Percentiles rank a stretch among this genome's conserved stretches.
Conservation (phyloP, 148 eudicot genomes). For the Nepenthes gracilis region DNA sequence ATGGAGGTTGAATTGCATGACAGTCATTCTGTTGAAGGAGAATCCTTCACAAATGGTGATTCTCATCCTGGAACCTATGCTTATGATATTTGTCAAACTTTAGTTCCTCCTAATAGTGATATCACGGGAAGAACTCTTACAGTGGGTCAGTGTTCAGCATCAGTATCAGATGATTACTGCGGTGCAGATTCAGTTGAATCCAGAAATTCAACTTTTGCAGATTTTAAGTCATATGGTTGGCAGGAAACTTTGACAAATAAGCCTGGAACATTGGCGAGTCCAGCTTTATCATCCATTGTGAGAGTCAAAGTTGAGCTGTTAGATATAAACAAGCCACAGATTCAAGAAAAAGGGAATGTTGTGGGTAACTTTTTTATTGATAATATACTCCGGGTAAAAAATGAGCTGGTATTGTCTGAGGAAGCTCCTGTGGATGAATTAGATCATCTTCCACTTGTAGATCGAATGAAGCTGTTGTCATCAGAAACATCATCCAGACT, state of each 20-base stretch:
- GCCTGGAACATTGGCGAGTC: conserved; percentile 8
- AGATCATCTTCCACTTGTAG: conserved; percentile 63
- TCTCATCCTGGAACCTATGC: conserved; percentile 7
- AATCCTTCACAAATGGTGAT: conserved; percentile 10
- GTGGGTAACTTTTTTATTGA: conserved; percentile 4
- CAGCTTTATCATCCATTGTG: conserved; percentile 15
- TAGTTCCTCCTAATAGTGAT: conserved; percentile 11
- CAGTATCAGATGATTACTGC: conserved; percentile 2
- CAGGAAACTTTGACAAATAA: conserved; percentile 14
- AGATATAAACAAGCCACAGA: conserved; percentile 12
- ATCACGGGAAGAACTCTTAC: conserved; percentile 8
- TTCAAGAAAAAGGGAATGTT: conserved; percentile 8
- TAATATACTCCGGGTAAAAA: conserved; percentile 24
- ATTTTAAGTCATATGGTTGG: conserved; percentile 10
- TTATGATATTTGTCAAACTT: conserved; percentile 10
- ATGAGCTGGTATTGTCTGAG: conserved; percentile 21
- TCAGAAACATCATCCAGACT: conserved; percentile 17
- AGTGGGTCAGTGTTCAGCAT: conserved; percentile 4
- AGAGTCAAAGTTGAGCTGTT: conserved; percentile 49
- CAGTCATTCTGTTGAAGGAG: conserved; percentile 12
- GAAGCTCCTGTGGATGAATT: conserved; percentile 32
- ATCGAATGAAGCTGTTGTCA: conserved; percentile 49
- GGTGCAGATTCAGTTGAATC: conserved; percentile 11
- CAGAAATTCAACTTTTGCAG: conserved; percentile 7
- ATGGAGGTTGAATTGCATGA: conserved; percentile 15